A percentile compares a stretch with the other conserved stretches of the same genome.
phyloP scores from a whole-genome alignment of 176 grass and related monocot species.

The Carex parvula region DNA sequence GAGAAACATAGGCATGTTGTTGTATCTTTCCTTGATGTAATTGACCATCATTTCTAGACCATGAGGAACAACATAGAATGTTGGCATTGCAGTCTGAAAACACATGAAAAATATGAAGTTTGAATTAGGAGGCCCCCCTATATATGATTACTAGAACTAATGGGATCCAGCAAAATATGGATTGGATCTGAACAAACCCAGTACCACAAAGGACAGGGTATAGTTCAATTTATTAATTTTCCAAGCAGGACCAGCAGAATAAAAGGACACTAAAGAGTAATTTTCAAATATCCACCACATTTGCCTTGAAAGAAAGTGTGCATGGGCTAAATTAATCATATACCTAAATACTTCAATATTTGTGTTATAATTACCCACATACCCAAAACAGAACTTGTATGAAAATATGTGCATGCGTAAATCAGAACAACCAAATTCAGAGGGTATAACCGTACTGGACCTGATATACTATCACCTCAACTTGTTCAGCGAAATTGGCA shows the following conservation, averaged over 20 bases:
- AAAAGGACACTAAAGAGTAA: not conserved
- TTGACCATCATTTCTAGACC: slow-evolving; percentile 57
- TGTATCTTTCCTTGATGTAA: slow-evolving; percentile 64
- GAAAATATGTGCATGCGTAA: not conserved
- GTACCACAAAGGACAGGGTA: not conserved
- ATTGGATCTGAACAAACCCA: not conserved
- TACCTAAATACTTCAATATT: not conserved
- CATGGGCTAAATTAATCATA: not conserved
- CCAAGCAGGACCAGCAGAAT: not conserved
- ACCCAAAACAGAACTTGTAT: not conserved
- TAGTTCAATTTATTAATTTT: not conserved
- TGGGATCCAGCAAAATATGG: not conserved
- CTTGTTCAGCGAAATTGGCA: not conserved
- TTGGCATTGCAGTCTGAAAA: slow-evolving; percentile 56
- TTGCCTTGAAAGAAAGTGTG: not conserved
- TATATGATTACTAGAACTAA: not conserved
- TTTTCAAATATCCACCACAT: not conserved
- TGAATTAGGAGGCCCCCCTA: not conserved
- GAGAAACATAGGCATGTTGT: slow-evolving; percentile 63
- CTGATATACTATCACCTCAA: not conserved
- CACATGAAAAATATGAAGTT: not conserved
- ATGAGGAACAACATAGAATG: slow-evolving; percentile 44
- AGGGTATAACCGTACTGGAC: not conserved
- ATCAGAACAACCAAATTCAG: not conserved
- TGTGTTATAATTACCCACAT: not conserved